A percentile compares a stretch with the other conserved stretches of the same genome.
These are phyloP conservation scores for Trichosporon ovoides DNA, from an alignment of 1,284 basidiomycete genomes.

Conservation along the genomic window DNA sequence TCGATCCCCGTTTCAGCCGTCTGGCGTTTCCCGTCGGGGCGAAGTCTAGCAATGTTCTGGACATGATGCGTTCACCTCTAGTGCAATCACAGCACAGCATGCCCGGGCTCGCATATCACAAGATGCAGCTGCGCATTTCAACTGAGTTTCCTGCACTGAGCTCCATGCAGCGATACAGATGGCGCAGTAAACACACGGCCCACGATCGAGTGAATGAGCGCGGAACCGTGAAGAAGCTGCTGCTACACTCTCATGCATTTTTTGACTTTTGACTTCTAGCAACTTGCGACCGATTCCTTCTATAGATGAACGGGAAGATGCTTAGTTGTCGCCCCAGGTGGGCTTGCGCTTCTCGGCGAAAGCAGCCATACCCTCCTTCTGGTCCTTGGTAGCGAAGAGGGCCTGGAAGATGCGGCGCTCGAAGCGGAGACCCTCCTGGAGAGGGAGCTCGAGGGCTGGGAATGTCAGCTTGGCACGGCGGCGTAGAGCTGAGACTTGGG, in stretches of 20 bases:
- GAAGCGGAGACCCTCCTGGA: constrained; percentile 77
- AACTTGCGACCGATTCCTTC: neutral
- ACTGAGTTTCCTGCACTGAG: too few species aligned
- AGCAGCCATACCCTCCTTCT: constrained; percentile 96
- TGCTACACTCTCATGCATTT: constrained; percentile 4
- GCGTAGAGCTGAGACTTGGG: constrained; percentile 36
- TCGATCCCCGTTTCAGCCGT: too few species aligned
- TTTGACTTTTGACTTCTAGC: constrained; percentile 3
- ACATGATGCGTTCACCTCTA: too few species aligned
- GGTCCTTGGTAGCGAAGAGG: constrained; percentile 90
- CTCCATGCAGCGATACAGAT: too few species aligned
- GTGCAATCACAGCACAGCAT: too few species aligned
- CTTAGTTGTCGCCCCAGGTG: constrained; percentile 55
- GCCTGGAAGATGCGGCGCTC: constrained; percentile 89
- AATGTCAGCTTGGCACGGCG: neutral
- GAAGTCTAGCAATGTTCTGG: too few species aligned
- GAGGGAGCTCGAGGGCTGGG: constrained; percentile 71
- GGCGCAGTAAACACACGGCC: too few species aligned
- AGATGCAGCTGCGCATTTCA: too few species aligned
- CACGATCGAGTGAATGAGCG: neutral
- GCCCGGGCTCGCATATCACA: too few species aligned
- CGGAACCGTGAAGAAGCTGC: neutral
- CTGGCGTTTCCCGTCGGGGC: too few species aligned
- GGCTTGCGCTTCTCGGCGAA: constrained; percentile 91
- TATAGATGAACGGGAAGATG: neutral